A percentile compares a stretch with the other conserved stretches of the same genome.
These are phyloP conservation scores for Wallacemonas rigidus DNA, from an alignment of 208 protist genomes.

Conservation along the genomic window DNA sequence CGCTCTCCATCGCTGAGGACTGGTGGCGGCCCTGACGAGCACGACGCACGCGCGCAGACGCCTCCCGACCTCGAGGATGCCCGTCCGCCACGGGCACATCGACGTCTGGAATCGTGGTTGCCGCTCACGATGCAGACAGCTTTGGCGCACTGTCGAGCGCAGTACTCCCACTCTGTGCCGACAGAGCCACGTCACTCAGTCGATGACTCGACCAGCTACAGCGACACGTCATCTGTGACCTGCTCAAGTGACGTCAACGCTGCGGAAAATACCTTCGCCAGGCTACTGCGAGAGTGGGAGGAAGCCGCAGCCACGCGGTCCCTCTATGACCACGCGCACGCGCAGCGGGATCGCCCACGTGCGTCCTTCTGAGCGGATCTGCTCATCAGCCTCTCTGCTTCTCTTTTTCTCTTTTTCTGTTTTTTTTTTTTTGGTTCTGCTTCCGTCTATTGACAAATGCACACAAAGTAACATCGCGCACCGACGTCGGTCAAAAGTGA, in stretches of 20 bases:
- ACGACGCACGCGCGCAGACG: too few relatives aligned
- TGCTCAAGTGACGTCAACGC: background rate
- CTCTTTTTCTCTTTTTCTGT: constrained; percentile 20
- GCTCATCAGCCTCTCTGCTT: background rate
- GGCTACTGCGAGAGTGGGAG: background rate
- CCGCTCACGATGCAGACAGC: background rate
- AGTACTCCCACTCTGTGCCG: background rate
- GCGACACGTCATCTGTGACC: background rate
- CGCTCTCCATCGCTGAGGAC: too few relatives aligned
- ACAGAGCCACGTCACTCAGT: too few relatives aligned
- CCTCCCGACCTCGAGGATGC: background rate
- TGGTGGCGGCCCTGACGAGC: too few relatives aligned
- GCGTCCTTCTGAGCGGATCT: background rate
- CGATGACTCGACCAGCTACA: background rate
- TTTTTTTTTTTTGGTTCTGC: constrained; percentile 21
- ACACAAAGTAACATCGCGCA: background rate
- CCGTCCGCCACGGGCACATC: background rate
- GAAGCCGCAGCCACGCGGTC: background rate
- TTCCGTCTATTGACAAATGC: background rate
- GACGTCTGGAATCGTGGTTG: background rate
- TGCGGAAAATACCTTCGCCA: constrained; percentile 1
- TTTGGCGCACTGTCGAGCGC: background rate
- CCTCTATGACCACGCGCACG: constrained; percentile 1
- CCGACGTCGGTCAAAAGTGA: too few relatives aligned
- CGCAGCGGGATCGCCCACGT: background rate